Evolutionary conservation across 371 early-diverging fungal genomes (phyloP).

Genomic region (Mucor racemosus): DNA sequence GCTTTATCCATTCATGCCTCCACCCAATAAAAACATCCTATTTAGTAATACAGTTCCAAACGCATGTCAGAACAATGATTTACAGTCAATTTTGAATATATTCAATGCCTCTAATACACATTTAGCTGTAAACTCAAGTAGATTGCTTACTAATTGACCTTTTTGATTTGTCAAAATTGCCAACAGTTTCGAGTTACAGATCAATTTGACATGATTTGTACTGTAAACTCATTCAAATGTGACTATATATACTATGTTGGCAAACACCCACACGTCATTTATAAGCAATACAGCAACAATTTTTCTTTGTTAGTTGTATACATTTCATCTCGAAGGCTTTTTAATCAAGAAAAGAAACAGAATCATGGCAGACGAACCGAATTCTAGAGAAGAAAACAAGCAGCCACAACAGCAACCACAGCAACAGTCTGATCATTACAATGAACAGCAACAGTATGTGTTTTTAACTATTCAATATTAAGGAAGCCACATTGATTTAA

Average conservation of each 20-base stretch:
- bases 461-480: neutral
- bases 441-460: slow-evolving; percentile 5
- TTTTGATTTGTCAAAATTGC: neutral
- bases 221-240: neutral
- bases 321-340: neutral
- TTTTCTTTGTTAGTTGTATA: neutral
- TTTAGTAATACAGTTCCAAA: neutral
- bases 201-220: neutral
- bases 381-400: slow-evolving; percentile 4
- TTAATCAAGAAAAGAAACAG: neutral
- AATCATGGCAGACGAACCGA: slow-evolving; percentile 8
- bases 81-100: neutral
- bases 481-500: neutral
- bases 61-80: neutral
- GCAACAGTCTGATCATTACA: slow-evolving; percentile 1
- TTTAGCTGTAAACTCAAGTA: no score
- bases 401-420: neutral
- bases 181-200: neutral
- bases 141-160: neutral
- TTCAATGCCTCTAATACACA: no score
- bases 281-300: neutral
- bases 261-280: neutral
- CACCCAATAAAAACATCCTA: neutral
- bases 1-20: neutral
- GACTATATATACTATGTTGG: neutral